Percentiles rank a stretch among this genome's conserved stretches.
Conservation (phyloP, 2,329 filamentous ascomycete genomes). For the Ambrosiella beaveri region DNA sequence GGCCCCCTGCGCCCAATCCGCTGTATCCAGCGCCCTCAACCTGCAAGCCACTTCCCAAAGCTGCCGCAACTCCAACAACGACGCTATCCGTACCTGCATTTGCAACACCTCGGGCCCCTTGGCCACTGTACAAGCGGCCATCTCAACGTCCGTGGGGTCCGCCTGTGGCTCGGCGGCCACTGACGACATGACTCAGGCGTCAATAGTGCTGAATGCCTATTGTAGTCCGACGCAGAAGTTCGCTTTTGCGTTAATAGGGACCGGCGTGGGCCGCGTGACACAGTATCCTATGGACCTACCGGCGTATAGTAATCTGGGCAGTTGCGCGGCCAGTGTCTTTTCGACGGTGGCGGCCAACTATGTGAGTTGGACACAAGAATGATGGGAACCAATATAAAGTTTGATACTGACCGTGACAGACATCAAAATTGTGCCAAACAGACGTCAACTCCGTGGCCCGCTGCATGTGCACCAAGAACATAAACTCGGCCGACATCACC, state of each 20-base stretch:
- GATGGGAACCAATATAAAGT: too few relatives aligned
- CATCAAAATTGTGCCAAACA: slow-evolving; percentile 22
- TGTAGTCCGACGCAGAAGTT: slow-evolving; percentile 29
- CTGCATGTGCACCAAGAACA: slow-evolving; percentile 34
- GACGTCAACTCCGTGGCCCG: slow-evolving; percentile 28
- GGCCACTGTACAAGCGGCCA: too few relatives aligned
- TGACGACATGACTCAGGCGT: slow-evolving; percentile 31
- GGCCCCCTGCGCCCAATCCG: neutral
- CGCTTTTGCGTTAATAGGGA: slow-evolving; percentile 23
- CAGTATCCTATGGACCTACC: slow-evolving; percentile 34
- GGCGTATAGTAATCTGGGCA: slow-evolving; percentile 25
- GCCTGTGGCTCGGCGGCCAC: slow-evolving; percentile 24
- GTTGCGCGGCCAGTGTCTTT: slow-evolving; percentile 26
- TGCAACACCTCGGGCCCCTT: too few relatives aligned
- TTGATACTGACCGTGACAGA: slow-evolving; percentile 15
- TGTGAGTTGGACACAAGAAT: neutral
- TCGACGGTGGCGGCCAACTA: slow-evolving; percentile 17
- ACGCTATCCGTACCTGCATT: too few relatives aligned
- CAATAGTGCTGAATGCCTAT: slow-evolving; percentile 29
- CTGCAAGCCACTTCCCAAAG: too few relatives aligned
- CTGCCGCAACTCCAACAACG: too few relatives aligned
- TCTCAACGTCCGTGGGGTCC: too few relatives aligned
- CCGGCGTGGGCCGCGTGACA: slow-evolving; percentile 26
- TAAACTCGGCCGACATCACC: slow-evolving; percentile 28
- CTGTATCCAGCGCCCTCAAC: neutral